Evolutionary conservation across 352 stramenopile species (phyloP), one percentile per base, ranked within the genome.

Genomic region (Pythium brassicae): DNA sequence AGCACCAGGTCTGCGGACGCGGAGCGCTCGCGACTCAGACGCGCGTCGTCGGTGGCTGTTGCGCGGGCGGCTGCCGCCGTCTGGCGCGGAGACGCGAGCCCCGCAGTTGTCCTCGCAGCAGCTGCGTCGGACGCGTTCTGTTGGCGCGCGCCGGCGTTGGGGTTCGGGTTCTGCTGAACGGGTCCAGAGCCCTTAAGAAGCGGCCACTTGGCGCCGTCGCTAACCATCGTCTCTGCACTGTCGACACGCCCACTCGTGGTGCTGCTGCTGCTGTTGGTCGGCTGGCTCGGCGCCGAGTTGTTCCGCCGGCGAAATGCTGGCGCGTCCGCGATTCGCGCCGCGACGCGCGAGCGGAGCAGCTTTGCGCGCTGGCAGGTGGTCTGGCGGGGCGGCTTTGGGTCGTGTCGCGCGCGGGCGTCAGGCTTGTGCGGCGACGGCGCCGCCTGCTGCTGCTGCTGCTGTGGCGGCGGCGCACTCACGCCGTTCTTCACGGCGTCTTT

Each of bases 401-500:
- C 26, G 39, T 55, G 60, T 57, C n/a, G 42, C 39, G 11, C 17
- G 23, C 19, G 35, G n/a, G 1, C 44, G 40, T 37, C 26, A 19
- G 1, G 23, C 23, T 61, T 66, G 19, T 53, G 42, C 23, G 56
- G 37, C 5, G 61, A n/a, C n/a, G n/a, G 39, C 5, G n/a, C 29
- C n/a, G n/a, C n/a, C n/a, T n/a, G n/a, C 23, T 48, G 54, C 10
- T 26, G 50, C 17, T 20, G 45, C 12, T 51, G 50, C n/a, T 57
- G 58, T 23, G 48, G 62, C 27, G 61, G 61, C 17, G 57, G 34
- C 25, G 27, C 27, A 0, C 64, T 53, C 10, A 64, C 61, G 23
- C 68, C 53, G 23, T 59, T 67, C 29, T 76, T 59, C 20, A 76
- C 68, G 0, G 68, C 68, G 27, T 76, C 68, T 61, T 71, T 76